Evolutionary conservation across 768 basidiomycete species (phyloP).

Genomic region (Gymnopilus dilepis): DNA sequence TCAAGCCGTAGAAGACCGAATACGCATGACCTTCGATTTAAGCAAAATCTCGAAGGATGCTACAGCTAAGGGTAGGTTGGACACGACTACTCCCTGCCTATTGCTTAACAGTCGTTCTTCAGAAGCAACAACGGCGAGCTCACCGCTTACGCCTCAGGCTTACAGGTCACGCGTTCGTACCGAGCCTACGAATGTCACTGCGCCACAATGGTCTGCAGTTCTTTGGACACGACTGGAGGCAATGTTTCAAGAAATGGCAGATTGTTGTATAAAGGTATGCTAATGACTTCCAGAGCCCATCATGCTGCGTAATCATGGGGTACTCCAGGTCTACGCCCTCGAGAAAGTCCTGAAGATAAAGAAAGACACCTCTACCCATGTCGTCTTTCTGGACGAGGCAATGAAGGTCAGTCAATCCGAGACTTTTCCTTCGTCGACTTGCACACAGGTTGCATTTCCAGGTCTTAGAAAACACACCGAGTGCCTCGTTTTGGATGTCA

Average conservation of each 20-base stretch:
- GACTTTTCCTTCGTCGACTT: not conserved
- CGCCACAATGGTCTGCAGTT: constrained; percentile 83
- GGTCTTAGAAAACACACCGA: constrained; percentile 91
- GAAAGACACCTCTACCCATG: constrained; percentile 77
- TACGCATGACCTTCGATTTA: constrained; percentile 85
- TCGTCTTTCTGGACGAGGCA: constrained; percentile 88
- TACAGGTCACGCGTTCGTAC: constrained; percentile 89
- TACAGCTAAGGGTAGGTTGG: constrained; percentile 68
- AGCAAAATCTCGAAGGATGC: constrained; percentile 86
- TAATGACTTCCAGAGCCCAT: not conserved
- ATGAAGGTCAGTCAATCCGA: constrained; percentile 69
- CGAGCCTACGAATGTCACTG: constrained; percentile 88
- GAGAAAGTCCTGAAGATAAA: constrained; percentile 94
- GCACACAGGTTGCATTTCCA: constrained; percentile 31
- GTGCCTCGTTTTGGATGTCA: constrained; percentile 88
- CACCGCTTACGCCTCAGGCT: constrained; percentile 46
- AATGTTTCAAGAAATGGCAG: constrained; percentile 88
- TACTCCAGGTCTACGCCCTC: constrained; percentile 82
- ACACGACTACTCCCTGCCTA: not conserved
- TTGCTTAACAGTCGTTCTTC: constrained; percentile 17
- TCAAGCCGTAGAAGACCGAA: constrained; percentile 81
- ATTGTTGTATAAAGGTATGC: constrained; percentile 84
- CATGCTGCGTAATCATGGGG: not conserved
- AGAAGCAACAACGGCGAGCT: constrained; percentile 26
- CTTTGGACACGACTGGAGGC: constrained; percentile 83